A percentile compares a stretch with the other conserved stretches of the same genome.
Conservation (phyloP, 2,329 filamentous ascomycete genomes). For the Lachnellula subtilissima region DNA sequence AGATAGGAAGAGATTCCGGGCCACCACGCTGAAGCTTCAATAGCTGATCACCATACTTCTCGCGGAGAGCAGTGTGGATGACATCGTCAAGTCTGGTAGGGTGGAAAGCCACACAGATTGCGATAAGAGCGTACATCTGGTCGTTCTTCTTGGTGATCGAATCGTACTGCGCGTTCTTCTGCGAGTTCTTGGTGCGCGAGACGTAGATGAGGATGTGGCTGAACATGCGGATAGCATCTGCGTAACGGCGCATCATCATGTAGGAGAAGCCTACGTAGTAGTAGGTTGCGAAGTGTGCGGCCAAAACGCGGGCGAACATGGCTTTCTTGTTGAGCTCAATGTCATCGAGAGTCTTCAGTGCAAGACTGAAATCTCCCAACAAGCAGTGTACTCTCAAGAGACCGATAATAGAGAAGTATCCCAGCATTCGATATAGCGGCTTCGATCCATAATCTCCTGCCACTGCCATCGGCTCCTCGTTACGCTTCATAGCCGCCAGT, state of each 20-base stretch:
- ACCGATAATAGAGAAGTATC: slow-evolving; percentile 99
- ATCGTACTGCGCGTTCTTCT: slow-evolving; percentile 98
- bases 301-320: slow-evolving; percentile 99
- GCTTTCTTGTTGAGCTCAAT: slow-evolving; percentile 99
- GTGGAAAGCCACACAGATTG: slow-evolving; percentile 98
- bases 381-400: slow-evolving; percentile 93
- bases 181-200: slow-evolving; percentile 99
- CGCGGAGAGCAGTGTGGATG: slow-evolving; percentile 93
- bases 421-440: slow-evolving; percentile 95
- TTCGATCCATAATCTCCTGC: slow-evolving; percentile 94
- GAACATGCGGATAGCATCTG: slow-evolving; percentile 99
- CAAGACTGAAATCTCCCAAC: slow-evolving; percentile 94
- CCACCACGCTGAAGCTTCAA: slow-evolving; percentile 94
- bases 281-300: slow-evolving; percentile 98
- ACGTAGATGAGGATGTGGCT: slow-evolving; percentile 99
- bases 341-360: slow-evolving; percentile 97
- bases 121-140: slow-evolving; percentile 98
- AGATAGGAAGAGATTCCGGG: slow-evolving; percentile 89
- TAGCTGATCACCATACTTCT: slow-evolving; percentile 99
- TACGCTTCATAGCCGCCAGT: slow-evolving; percentile 87
- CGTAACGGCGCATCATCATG: slow-evolving; percentile 99
- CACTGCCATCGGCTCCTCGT: slow-evolving; percentile 81
- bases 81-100: slow-evolving; percentile 96
- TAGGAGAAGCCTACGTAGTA: slow-evolving; percentile 99
- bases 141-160: slow-evolving; percentile 99